Evolutionary conservation across 2,329 filamentous ascomycete species (phyloP).

Genomic region (Colletotrichum cuscutae): DNA sequence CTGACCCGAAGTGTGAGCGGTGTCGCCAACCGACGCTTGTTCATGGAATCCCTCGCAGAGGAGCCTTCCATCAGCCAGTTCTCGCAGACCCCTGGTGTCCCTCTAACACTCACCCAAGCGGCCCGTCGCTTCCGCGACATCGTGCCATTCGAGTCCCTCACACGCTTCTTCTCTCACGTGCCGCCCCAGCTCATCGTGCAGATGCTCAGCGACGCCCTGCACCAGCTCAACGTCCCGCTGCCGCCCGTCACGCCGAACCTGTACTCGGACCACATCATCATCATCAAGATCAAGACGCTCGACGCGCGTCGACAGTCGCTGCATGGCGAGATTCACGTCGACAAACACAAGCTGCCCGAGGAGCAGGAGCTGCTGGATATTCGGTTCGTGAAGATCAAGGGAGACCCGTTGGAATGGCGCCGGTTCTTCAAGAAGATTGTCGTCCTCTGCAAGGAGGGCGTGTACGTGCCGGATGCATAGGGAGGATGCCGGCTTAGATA

Average conservation of each 20-base stretch:
- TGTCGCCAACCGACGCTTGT: slow-evolving; percentile 46
- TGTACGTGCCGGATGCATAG: slow-evolving; percentile 66
- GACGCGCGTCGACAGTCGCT: slow-evolving; percentile 79
- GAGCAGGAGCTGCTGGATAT: slow-evolving; percentile 79
- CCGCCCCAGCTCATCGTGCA: slow-evolving; percentile 80
- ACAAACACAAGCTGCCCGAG: slow-evolving; percentile 68
- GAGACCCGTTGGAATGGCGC: slow-evolving; percentile 96
- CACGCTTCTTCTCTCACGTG: slow-evolving; percentile 90
- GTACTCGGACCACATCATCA: slow-evolving; percentile 66
- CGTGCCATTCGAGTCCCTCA: slow-evolving; percentile 85
- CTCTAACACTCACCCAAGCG: slow-evolving; percentile 86
- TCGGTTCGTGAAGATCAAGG: slow-evolving; percentile 92
- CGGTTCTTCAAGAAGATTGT: slow-evolving; percentile 97
- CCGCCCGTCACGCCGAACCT: slow-evolving; percentile 58
- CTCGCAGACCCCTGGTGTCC: slow-evolving; percentile 79
- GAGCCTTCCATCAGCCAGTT: slow-evolving; percentile 92
- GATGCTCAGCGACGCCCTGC: slow-evolving; percentile 82
- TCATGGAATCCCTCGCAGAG: slow-evolving; percentile 77
- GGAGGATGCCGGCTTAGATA: slow-evolving; percentile 18
- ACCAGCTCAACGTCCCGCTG: slow-evolving; percentile 85
- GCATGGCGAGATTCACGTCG: slow-evolving; percentile 80
- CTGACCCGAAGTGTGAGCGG: slow-evolving; percentile 46
- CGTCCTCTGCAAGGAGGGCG: slow-evolving; percentile 84
- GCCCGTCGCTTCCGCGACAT: slow-evolving; percentile 92
- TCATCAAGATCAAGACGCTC: slow-evolving; percentile 78